A percentile compares a stretch with the other conserved stretches of the same genome.
Evolutionary conservation across 345 rosid species (phyloP).

Genomic region (Citrus reticulata): DNA sequence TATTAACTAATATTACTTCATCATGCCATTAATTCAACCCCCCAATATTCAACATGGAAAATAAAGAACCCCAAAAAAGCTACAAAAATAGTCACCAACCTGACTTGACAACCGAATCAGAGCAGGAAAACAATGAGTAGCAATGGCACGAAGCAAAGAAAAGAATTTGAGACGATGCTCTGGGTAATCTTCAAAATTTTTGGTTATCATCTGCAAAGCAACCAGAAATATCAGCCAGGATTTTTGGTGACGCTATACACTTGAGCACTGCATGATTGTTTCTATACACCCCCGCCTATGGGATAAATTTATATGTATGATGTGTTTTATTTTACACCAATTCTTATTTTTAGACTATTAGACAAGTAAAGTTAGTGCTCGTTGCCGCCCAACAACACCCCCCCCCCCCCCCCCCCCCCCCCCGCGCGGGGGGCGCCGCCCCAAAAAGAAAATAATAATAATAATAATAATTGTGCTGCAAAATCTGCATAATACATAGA

Average conservation of each 20-base stretch:
- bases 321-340: background rate
- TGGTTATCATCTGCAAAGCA: slow-evolving; percentile 86
- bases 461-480: background rate
- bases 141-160: slow-evolving; percentile 96
- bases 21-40: background rate
- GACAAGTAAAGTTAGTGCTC: background rate
- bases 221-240: slow-evolving; percentile 6
- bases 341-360: background rate
- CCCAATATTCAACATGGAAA: background rate
- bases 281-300: background rate
- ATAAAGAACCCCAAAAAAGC: background rate
- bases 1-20: background rate
- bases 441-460: background rate
- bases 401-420: no score
- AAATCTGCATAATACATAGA: background rate
- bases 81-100: slow-evolving; percentile 44
- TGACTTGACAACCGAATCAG: slow-evolving; percentile 86
- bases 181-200: slow-evolving; percentile 96
- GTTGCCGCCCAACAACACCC: background rate
- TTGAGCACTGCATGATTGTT: background rate
- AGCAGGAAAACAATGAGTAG: slow-evolving; percentile 89
- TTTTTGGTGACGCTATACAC: background rate
- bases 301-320: background rate
- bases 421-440: no score
- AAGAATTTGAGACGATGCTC: slow-evolving; percentile 99